phyloP scores from a whole-genome alignment of 805 yeast genomes.

The Lipomyces yamadae region DNA sequence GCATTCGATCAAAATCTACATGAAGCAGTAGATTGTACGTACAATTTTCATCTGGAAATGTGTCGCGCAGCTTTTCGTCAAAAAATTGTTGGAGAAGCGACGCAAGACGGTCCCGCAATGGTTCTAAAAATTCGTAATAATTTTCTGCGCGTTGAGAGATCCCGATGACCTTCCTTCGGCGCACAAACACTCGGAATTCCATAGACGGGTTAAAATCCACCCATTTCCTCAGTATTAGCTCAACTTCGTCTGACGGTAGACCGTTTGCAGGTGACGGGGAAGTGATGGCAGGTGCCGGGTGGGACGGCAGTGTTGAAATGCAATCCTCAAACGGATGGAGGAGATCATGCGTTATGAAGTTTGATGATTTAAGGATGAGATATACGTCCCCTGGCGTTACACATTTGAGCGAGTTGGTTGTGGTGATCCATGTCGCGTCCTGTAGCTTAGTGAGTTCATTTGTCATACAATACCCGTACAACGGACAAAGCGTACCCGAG shows the following conservation, averaged over 20 bases:
- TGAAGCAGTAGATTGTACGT: neutral
- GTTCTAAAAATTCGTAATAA: constrained; percentile 70
- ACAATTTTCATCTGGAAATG: constrained; percentile 53
- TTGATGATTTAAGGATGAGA: constrained; percentile 80
- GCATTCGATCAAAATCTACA: neutral
- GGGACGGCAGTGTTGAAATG: constrained; percentile 1
- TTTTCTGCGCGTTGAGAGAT: constrained; percentile 86
- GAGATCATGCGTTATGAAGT: constrained; percentile 84
- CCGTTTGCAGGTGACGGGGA: neutral
- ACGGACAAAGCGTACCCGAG: constrained; percentile 49
- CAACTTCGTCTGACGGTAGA: constrained; percentile 47
- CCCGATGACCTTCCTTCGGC: constrained; percentile 65
- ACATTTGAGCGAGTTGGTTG: constrained; percentile 78
- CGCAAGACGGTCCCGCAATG: constrained; percentile 55
- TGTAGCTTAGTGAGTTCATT: constrained; percentile 36
- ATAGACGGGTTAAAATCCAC: constrained; percentile 80
- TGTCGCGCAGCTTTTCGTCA: constrained; percentile 51
- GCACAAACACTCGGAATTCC: constrained; percentile 87
- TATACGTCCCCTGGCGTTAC: constrained; percentile 74
- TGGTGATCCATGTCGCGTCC: constrained; percentile 90
- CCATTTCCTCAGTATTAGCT: constrained; percentile 84
- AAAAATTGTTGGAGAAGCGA: constrained; percentile 61
- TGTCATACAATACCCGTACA: neutral
- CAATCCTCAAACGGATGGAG: constrained; percentile 67
- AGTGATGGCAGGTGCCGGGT: neutral